Percentiles rank a stretch among this genome's conserved stretches.
These are phyloP conservation scores for Geranium incanum DNA, from an alignment of 441 rosid genomes.

Conservation along the genomic window DNA sequence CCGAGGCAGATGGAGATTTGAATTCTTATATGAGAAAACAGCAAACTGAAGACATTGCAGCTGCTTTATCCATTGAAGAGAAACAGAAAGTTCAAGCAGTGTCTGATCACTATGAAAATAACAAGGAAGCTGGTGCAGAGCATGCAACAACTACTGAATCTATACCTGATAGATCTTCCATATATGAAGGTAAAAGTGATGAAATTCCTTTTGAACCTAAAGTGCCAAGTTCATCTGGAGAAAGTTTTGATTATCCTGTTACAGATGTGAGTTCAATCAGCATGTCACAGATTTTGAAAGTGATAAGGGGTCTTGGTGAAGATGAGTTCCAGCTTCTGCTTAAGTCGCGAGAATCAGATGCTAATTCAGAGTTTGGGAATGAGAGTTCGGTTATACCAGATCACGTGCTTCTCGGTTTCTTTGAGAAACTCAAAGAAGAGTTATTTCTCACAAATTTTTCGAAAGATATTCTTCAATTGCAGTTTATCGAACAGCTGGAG, in stretches of 20 bases:
- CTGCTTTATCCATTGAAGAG: slow-evolving; percentile 26
- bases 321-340: slow-evolving; percentile 57
- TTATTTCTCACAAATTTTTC: slow-evolving; percentile 49
- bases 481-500: slow-evolving; percentile 57
- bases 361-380: slow-evolving; percentile 27
- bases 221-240: slow-evolving; percentile 26
- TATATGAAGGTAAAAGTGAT: slow-evolving; percentile 30
- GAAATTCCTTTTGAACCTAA: slow-evolving; percentile 33
- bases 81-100: slow-evolving; percentile 25
- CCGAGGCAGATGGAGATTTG: slow-evolving; percentile 26
- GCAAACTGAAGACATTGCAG: slow-evolving; percentile 21
- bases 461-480: slow-evolving; percentile 55
- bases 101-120: slow-evolving; percentile 19
- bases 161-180: slow-evolving; percentile 35
- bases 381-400: slow-evolving; percentile 22
- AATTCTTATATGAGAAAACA: slow-evolving; percentile 27
- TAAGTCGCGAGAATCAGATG: slow-evolving; percentile 38
- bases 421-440: slow-evolving; percentile 65
- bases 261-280: slow-evolving; percentile 36
- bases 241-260: slow-evolving; percentile 25
- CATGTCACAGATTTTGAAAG: slow-evolving; percentile 45
- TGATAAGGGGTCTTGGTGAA: slow-evolving; percentile 50
- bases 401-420: slow-evolving; percentile 20
- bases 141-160: slow-evolving; percentile 28
- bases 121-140: slow-evolving; percentile 24